Evolutionary conservation across 495 filamentous ascomycete species (phyloP).

Genomic region (Penicillium flavigenum): DNA sequence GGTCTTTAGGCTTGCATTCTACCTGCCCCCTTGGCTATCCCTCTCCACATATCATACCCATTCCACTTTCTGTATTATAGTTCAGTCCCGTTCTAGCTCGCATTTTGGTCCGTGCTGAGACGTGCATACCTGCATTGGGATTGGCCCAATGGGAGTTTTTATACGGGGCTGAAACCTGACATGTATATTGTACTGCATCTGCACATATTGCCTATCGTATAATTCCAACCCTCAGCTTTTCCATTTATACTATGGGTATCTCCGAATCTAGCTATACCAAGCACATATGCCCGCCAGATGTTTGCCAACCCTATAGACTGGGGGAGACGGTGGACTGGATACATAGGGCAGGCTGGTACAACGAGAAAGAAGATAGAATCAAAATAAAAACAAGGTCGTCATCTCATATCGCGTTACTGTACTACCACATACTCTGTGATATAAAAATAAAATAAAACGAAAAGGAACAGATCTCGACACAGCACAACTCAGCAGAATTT

Average conservation of each 20-base stretch:
- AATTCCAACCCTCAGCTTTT: neutral
- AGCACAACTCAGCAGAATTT: constrained; percentile 21
- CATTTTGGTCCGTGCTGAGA: constrained; percentile 11
- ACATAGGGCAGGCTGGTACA: neutral
- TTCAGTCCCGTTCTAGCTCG: neutral
- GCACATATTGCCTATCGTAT: neutral
- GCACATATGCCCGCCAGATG: neutral
- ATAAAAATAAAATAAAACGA: constrained; percentile 1
- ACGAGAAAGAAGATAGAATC: constrained; percentile 5
- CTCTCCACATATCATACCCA: neutral
- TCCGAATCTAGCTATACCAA: neutral
- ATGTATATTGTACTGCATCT: neutral
- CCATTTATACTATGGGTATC: neutral
- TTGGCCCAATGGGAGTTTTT: neutral
- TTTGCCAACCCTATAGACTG: neutral
- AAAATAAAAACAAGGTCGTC: constrained; percentile 24
- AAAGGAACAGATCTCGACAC: constrained; percentile 29
- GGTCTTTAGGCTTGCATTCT: constrained; percentile 17
- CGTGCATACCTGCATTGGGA: constrained; percentile 17
- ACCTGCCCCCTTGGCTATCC: neutral
- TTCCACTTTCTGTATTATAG: constrained; percentile 24
- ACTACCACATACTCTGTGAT: constrained; percentile 15
- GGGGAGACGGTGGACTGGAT: neutral
- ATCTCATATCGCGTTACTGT: constrained; percentile 32
- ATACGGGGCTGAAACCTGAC: neutral